phyloP scores from a whole-genome alignment of 805 yeast species.

The Saccharomycopsis sp. region DNA sequence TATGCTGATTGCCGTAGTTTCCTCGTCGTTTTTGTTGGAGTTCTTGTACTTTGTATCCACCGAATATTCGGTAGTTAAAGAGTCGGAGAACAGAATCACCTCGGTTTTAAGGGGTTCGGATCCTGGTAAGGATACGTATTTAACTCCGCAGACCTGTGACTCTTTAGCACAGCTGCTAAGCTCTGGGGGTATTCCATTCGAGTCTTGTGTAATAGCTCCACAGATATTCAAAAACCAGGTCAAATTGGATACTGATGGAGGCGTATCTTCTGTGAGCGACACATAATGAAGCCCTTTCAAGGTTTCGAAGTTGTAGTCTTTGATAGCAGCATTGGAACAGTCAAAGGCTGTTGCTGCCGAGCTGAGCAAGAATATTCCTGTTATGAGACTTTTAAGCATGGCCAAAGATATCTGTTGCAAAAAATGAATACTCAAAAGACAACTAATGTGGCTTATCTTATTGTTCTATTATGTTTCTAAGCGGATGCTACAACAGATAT shows the following conservation, averaged over 20 bases:
- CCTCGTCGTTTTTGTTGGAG: conserved; percentile 28
- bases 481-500: too few relatives aligned
- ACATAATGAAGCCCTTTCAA: conserved; percentile 45
- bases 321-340: conserved; percentile 9
- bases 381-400: background rate
- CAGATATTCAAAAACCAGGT: conserved; percentile 74
- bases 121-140: conserved; percentile 47
- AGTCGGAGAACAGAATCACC: conserved; percentile 50
- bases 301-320: conserved; percentile 36
- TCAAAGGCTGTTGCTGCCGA: conserved; percentile 10
- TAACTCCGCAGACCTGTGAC: conserved; percentile 75
- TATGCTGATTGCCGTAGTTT: conserved; percentile 31
- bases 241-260: conserved; percentile 63
- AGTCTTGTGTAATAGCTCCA: conserved; percentile 37
- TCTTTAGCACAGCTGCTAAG: conserved; percentile 55
- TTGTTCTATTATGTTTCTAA: too few relatives aligned
- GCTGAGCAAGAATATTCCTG: background rate
- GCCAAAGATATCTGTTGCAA: background rate
- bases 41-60: conserved; percentile 14
- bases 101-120: conserved; percentile 44
- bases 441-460: too few relatives aligned
- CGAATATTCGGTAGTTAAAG: conserved; percentile 31
- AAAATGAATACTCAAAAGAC: too few relatives aligned
- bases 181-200: conserved; percentile 28
- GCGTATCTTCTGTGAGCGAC: conserved; percentile 48